Percentiles rank a stretch among this genome's conserved stretches.
phyloP scores from a whole-genome alignment of 805 yeast genomes.

The Hanseniaspora pseudoguilliermondii region DNA sequence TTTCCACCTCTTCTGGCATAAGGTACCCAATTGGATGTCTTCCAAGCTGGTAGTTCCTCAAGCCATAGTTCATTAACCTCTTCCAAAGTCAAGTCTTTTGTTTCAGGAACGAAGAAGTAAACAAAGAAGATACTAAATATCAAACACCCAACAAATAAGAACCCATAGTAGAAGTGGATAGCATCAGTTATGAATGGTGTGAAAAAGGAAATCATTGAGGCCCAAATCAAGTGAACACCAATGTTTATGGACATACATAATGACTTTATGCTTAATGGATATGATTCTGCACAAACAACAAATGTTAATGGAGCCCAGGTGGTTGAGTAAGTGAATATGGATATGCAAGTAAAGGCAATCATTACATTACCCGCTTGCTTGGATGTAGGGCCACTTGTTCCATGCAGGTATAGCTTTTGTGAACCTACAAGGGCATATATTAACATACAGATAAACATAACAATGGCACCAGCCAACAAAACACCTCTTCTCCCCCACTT shows the following conservation, averaged over 20 bases:
- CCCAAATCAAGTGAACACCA: slow-evolving; percentile 55
- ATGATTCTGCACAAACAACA: slow-evolving; percentile 54
- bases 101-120: slow-evolving; percentile 57
- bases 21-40: slow-evolving; percentile 39
- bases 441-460: slow-evolving; percentile 35
- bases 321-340: slow-evolving; percentile 58
- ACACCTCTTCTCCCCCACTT: slow-evolving; percentile 41
- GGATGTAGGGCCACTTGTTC: slow-evolving; percentile 29
- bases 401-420: slow-evolving; percentile 31
- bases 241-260: slow-evolving; percentile 45
- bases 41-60: slow-evolving; percentile 31
- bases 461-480: slow-evolving; percentile 36
- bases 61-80: slow-evolving; percentile 56
- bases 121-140: slow-evolving; percentile 46
- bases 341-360: slow-evolving; percentile 59
- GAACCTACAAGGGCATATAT: slow-evolving; percentile 53
- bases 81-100: slow-evolving; percentile 67
- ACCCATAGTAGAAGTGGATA: slow-evolving; percentile 60
- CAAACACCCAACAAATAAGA: slow-evolving; percentile 44
- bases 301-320: slow-evolving; percentile 65
- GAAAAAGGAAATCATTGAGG: slow-evolving; percentile 52
- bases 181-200: slow-evolving; percentile 56
- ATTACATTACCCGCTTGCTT: slow-evolving; percentile 52
- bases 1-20: slow-evolving; percentile 18
- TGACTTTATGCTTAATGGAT: slow-evolving; percentile 57